Evolutionary conservation across 768 basidiomycete species (phyloP), one percentile per base, ranked within the genome.

Genomic region (Lentinula guzmanii): DNA sequence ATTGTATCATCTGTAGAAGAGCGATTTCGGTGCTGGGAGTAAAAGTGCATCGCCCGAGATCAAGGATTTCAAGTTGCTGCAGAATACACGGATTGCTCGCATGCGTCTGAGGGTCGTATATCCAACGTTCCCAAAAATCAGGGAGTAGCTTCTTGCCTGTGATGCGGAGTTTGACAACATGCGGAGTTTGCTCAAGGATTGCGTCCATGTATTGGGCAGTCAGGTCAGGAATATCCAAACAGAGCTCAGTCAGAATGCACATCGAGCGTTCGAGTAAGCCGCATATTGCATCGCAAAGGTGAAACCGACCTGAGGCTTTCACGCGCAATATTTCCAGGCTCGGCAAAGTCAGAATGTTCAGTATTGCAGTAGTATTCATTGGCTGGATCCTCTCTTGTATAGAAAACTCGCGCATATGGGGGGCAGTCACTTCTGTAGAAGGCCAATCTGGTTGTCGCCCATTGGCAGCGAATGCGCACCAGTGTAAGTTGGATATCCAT

Each of bases 381-480:
- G 37, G 35, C 13, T 54, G 53, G 5, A 54, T 18, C 21, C 37
- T 34, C 11, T 54, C 53, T 35, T 41, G 53, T 21, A 54, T 54
- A 33, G 53, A 54, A 24, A 54, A 39, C 34, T 54, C 53, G 11
- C 37, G 34, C 53, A 54, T 35, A 18, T 37, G 18, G 10, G 53
- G 53, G 5, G 53, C 53, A 33, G 35, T 24, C 11, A 54, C 53
- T 35, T 52, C 51, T 4, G 9, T 18, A 33, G n/a, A 34, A 33
- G 11, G 16, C 51, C 51, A 54, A n/a, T 28, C 53, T 21, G 37
- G 18, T 24, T 39, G 31, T 3, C 4, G 33, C 10, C 16, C 33
- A 37, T 54, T 54, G 24, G 37, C 53, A 37, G 53, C 53, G 37
- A 54, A 16, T 34, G 53, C 53, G 35, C 53, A 54, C 53, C 53